Base-by-base conservation (phyloP, 257 asterid genomes). In the Solanum tarijense region DNA sequence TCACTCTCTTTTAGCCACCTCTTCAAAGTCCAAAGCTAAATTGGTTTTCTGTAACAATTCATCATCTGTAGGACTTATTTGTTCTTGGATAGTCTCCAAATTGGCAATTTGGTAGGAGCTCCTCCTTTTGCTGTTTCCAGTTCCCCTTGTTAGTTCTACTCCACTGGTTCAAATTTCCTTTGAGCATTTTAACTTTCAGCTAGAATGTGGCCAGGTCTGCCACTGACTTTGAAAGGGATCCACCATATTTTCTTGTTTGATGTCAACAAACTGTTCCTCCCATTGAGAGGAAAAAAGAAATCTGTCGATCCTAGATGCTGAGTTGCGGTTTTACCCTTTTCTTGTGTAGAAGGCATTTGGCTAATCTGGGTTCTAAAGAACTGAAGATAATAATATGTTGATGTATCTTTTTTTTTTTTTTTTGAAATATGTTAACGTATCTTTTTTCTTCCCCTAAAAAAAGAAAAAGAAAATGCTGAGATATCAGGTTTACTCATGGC, bases 401-500 rank as follows among this genome's bases (percentile, higher is more conserved):
- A 12, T 41, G 25, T 89, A 83, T 71, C 41, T 88, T 55, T 13
- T 38, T 36, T 38, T 36, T 55, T 16, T 16, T 16, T 71, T 43
- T 43, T 43, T 12, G 29, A 34, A 46, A 79, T 79, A 43, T 79
- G 66, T 78, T 25, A 25, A 25, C 14, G 21, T 89, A 74, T 52
- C 48, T 87, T 46, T 18, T 32, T 27, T 46, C 71, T 35, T 32
- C 71, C 69, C 69, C 29, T 0, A 62, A 23, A 60, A 60, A 23
- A 60, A 60, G 5, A 73, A 73, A 20, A 72, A 31, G 13, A 76
- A 89, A 79, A 73, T 14, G 66, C 20, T 27, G 84, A 79, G 11
- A 35, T 79, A 79, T 79, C 93, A 89, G 83, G 89, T 78, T n/a
- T 52, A 29, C 39, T 88, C 36, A 68, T 89, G 88, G 91, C 66